Percentiles rank a stretch among this genome's conserved stretches.
Evolutionary conservation across 106 monocot species (phyloP).

Genomic region (Dioscorea alata): DNA sequence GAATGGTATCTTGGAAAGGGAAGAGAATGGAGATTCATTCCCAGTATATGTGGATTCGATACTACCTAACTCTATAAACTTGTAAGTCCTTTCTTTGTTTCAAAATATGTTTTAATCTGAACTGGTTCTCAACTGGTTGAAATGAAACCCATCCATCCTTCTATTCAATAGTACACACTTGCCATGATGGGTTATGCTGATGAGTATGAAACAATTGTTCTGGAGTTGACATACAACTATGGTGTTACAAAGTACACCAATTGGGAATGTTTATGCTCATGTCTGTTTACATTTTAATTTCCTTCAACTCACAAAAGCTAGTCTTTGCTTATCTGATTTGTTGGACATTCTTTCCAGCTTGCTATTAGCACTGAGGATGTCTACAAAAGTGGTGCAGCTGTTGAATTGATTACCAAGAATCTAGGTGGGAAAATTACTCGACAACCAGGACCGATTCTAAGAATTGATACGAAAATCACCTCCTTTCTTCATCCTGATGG

Average conservation of each 20-base stretch:
- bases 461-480: slow-evolving; percentile 86
- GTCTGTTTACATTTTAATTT: slow-evolving; percentile 10
- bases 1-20: too few relatives aligned
- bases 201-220: slow-evolving; percentile 73
- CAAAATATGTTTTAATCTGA: too few relatives aligned
- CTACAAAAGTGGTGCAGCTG: slow-evolving; percentile 71
- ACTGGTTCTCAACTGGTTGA: too few relatives aligned
- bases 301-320: background rate
- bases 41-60: too few relatives aligned
- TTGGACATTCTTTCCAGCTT: slow-evolving; percentile 25
- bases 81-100: too few relatives aligned
- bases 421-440: slow-evolving; percentile 93
- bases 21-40: too few relatives aligned
- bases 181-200: slow-evolving; percentile 96
- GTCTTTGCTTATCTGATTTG: background rate
- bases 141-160: too few relatives aligned
- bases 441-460: slow-evolving; percentile 92
- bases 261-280: slow-evolving; percentile 97
- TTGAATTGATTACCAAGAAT: slow-evolving; percentile 68
- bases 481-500: slow-evolving; percentile 96
- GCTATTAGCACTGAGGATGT: slow-evolving; percentile 91
- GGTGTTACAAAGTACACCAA: slow-evolving; percentile 87
- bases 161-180: slow-evolving; percentile 65
- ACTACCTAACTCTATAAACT: too few relatives aligned
- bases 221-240: slow-evolving; percentile 93